Evolutionary conservation across 257 asterid species (phyloP).

Genomic region (Echium plantagineum): DNA sequence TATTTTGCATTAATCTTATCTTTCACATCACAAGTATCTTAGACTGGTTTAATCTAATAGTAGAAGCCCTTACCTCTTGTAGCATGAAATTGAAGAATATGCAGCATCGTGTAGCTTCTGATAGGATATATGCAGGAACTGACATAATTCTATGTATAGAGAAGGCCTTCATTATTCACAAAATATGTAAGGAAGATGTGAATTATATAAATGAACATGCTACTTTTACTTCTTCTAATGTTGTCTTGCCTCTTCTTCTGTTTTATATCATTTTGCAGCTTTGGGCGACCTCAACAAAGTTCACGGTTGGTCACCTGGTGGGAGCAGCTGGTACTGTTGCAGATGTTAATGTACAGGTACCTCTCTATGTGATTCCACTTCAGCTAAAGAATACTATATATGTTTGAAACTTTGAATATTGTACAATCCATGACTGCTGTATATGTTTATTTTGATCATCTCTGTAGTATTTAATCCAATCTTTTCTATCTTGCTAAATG

Average conservation of each 20-base stretch:
- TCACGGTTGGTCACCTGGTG: conserved; percentile 37
- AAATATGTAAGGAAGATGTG: conserved; percentile 27
- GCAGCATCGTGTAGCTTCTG: not conserved
- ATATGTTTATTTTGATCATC: too few species aligned
- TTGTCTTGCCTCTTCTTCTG: not conserved
- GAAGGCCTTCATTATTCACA: conserved; percentile 27
- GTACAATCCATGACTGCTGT: too few species aligned
- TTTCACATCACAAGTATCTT: too few species aligned
- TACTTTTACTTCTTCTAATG: conserved; percentile 14
- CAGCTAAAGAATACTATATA: not conserved
- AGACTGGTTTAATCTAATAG: too few species aligned
- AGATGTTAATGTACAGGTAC: conserved; percentile 37
- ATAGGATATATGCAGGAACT: conserved; percentile 12
- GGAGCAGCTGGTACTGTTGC: conserved; percentile 48
- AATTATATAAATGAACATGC: conserved; percentile 44
- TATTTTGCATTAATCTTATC: too few species aligned
- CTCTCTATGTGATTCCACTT: not conserved
- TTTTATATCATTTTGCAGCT: conserved; percentile 16
- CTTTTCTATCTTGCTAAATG: too few species aligned
- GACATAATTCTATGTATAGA: conserved; percentile 30
- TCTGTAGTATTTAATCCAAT: too few species aligned
- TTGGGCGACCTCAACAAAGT: conserved; percentile 34
- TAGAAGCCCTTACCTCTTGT: not conserved
- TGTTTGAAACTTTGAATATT: too few species aligned
- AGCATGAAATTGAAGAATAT: too few species aligned